These are phyloP conservation scores for Talaromyces sp. DNA, from an alignment of 2,329 filamentous ascomycete genomes.

Conservation along the genomic window DNA sequence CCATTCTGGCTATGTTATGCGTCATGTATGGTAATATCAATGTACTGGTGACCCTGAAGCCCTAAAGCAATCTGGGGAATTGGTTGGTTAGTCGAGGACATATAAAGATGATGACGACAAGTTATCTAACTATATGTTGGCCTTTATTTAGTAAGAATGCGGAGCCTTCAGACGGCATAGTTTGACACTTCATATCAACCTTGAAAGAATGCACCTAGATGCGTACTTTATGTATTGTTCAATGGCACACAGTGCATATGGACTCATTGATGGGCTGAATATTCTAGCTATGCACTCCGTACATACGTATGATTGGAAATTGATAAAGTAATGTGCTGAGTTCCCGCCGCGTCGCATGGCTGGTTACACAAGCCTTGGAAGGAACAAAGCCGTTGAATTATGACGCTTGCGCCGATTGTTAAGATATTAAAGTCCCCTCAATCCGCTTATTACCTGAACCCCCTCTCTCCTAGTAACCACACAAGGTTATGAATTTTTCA, in stretches of 20 bases:
- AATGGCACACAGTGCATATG: no score
- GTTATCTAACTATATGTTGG: no score
- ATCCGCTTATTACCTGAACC: neutral
- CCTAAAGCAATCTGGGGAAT: neutral
- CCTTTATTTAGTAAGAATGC: no score
- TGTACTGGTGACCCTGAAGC: neutral
- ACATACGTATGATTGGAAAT: neutral
- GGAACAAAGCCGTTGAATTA: neutral
- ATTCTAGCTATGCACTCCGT: neutral
- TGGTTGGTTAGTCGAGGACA: neutral
- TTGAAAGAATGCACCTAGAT: no score
- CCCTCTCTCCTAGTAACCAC: neutral
- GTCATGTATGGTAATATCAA: neutral
- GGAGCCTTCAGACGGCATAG: no score
- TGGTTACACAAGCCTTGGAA: neutral
- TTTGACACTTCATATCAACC: no score
- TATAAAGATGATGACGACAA: neutral
- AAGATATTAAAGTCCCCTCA: neutral
- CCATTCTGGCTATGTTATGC: neutral
- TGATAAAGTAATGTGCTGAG: neutral
- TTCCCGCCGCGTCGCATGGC: neutral
- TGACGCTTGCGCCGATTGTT: neutral
- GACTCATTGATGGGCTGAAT: no score
- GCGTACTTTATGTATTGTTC: neutral
- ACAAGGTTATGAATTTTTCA: neutral